Percentiles rank a stretch among this genome's conserved stretches.
Conservation (phyloP, 176 grass and related monocot species). For the Otatea glauca region DNA sequence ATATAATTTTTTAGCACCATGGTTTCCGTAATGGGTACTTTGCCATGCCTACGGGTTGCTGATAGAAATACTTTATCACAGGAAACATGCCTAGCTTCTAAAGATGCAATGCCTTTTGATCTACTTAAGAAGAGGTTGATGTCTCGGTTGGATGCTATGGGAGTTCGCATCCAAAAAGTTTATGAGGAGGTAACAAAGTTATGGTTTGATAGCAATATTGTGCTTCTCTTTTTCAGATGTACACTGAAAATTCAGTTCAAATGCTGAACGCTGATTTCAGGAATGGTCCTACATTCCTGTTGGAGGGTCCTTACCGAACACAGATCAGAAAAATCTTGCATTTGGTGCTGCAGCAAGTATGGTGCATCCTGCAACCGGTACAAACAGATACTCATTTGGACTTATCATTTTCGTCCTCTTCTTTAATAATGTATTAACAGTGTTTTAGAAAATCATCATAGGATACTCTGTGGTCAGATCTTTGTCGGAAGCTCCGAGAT, state of each 20-base stretch:
- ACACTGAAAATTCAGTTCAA: conserved; percentile 24
- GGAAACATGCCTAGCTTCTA: conserved; percentile 99
- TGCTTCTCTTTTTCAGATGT: conserved; percentile 20
- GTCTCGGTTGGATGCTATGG: conserved; percentile 83
- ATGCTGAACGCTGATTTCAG: conserved; percentile 48
- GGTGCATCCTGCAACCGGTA: conserved; percentile 98
- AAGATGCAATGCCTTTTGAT: conserved; percentile 95
- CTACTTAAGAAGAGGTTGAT: conserved; percentile 94
- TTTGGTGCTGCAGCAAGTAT: conserved; percentile 99
- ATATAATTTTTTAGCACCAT: not conserved
- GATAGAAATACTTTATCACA: conserved; percentile 43
- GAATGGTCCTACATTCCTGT: conserved; percentile 99
- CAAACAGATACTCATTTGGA: conserved; percentile 3
- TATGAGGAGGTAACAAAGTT: conserved; percentile 75
- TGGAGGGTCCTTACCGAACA: conserved; percentile 94
- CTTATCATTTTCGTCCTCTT: not conserved
- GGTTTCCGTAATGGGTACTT: not conserved
- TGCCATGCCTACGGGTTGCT: conserved; percentile 13
- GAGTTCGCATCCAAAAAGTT: conserved; percentile 75
- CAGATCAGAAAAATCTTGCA: conserved; percentile 94
- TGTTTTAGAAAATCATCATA: conserved; percentile 48
- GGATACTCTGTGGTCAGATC: conserved; percentile 99
- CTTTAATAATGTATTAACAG: conserved; percentile 2
- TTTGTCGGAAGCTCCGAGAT: conserved; percentile 91
- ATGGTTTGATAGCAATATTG: conserved; percentile 23